These are phyloP conservation scores for Trifolium pratense DNA, from an alignment of 306 rosid species.

Conservation along the genomic window DNA sequence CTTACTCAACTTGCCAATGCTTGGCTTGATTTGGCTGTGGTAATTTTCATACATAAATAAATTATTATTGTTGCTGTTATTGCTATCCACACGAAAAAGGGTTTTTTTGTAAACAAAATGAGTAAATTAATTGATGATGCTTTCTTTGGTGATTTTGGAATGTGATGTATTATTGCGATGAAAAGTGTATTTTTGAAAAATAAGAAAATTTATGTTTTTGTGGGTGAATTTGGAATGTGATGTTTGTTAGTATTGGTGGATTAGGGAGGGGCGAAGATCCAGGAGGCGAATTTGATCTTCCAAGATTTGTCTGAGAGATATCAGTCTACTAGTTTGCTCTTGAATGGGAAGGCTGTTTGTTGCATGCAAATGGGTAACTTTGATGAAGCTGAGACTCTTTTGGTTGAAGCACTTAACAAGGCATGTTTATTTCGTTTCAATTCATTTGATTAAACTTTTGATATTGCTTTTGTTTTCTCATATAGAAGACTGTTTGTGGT, in stretches of 20 bases:
- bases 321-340: slow-evolving; percentile 85
- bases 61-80: no score
- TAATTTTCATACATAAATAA: slow-evolving; percentile 26
- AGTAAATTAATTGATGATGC: no score
- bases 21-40: slow-evolving; percentile 96
- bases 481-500: no score
- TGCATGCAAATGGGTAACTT: slow-evolving; percentile 99
- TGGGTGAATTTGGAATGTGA: background rate
- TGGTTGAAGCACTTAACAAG: slow-evolving; percentile 94
- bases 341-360: slow-evolving; percentile 98
- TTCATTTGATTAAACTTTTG: no score
- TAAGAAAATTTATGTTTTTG: background rate
- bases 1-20: slow-evolving; percentile 95
- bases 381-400: slow-evolving; percentile 93
- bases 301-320: slow-evolving; percentile 98
- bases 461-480: no score
- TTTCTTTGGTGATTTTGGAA: no score
- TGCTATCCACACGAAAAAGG: no score
- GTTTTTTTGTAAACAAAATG: no score
- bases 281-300: slow-evolving; percentile 95
- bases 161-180: no score
- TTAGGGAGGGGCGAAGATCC: slow-evolving; percentile 98
- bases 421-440: slow-evolving; percentile 55
- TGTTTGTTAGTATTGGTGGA: slow-evolving; percentile 37
- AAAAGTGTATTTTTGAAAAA: no score